phyloP scores from a whole-genome alignment of 73 alveolate genomes.

The Effrenium voratum region DNA sequence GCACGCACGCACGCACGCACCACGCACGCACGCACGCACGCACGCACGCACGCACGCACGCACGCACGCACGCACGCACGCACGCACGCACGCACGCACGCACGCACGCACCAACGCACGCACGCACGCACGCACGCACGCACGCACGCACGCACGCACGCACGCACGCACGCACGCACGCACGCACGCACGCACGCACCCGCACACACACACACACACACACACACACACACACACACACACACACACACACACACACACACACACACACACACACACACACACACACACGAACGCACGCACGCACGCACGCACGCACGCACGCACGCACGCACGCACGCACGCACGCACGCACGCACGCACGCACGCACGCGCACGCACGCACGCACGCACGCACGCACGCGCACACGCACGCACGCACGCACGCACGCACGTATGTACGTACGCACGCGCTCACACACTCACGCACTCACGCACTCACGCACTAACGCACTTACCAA shows the following conservation, averaged over 20 bases:
- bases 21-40: slow-evolving; percentile 29
- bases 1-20: slow-evolving; percentile 25
- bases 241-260: background rate
- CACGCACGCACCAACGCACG: background rate
- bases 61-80: slow-evolving; percentile 2
- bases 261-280: background rate
- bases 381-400: slow-evolving; percentile 4
- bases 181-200: slow-evolving; percentile 4
- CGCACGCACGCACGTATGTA: background rate
- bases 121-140: slow-evolving; percentile 2
- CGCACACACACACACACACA: background rate
- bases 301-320: slow-evolving; percentile 22
- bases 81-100: background rate
- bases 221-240: background rate
- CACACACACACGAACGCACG: background rate
- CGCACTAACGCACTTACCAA: background rate
- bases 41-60: slow-evolving; percentile 6
- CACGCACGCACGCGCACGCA: background rate
- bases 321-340: slow-evolving; percentile 37
- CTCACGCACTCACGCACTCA: slow-evolving; percentile 23
- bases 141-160: background rate
- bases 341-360: slow-evolving; percentile 26
- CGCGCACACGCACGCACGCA: slow-evolving; percentile 29
- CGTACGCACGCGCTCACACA: slow-evolving; percentile 17
- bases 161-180: slow-evolving; percentile 9